Evolutionary conservation across 2,329 filamentous ascomycete genomes (phyloP).

Genomic region (Paramyrothecium roridum): DNA sequence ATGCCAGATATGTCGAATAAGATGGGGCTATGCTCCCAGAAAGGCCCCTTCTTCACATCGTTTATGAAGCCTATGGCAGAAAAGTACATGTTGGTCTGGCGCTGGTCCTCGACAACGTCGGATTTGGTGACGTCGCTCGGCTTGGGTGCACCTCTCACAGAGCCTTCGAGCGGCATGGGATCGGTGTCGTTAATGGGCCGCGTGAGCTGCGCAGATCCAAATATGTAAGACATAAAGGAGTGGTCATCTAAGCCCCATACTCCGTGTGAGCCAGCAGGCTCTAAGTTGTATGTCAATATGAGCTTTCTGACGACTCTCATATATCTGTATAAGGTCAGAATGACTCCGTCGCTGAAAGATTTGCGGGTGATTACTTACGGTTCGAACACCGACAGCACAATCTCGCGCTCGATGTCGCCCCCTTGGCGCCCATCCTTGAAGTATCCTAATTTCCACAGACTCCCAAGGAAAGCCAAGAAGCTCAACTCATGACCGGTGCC

Average conservation of each 20-base stretch:
- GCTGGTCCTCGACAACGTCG: conserved; percentile 61
- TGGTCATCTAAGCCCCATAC: conserved; percentile 99
- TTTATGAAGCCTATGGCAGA: conserved; percentile 95
- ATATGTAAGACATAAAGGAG: conserved; percentile 89
- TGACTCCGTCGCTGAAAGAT: fast-evolving
- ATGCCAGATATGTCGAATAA: conserved; percentile 93
- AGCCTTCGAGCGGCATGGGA: conserved; percentile 74
- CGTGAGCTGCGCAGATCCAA: conserved; percentile 87
- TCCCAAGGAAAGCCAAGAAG: conserved; percentile 86
- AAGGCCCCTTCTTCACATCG: conserved; percentile 92
- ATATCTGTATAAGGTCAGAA: conserved; percentile 52
- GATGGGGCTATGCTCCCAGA: conserved; percentile 96
- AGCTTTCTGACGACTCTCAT: conserved; percentile 76
- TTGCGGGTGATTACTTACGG: conserved; percentile 53
- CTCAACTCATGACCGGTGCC: conserved; percentile 95
- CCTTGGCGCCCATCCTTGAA: conserved; percentile 58
- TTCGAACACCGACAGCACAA: conserved; percentile 80
- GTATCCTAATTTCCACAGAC: conserved; percentile 84
- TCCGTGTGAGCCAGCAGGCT: conserved; percentile 92
- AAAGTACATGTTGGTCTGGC: conserved; percentile 81
- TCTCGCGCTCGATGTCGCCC: conserved; percentile 67
- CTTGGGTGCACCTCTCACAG: conserved; percentile 66
- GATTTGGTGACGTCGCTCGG: conserved; percentile 66
- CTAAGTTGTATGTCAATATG: conserved; percentile 87
- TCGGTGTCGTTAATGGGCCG: conserved; percentile 64